Evolutionary conservation across 2,329 filamentous ascomycete species (phyloP), one percentile per base, ranked within the genome.

Genomic region (Fusarium transvaalense): DNA sequence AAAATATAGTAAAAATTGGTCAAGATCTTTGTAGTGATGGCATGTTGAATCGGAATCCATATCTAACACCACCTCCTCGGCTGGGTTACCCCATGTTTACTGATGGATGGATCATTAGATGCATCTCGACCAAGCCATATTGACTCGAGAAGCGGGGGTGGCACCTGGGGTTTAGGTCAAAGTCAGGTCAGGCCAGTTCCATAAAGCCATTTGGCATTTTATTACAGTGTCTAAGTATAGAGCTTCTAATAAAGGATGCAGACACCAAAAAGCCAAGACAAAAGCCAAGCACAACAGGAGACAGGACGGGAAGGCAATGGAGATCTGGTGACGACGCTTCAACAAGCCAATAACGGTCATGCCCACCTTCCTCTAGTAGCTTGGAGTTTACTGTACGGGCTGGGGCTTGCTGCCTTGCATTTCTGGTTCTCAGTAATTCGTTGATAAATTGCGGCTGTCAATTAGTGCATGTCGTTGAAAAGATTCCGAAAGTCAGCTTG

Each of bases 61-160:
- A 54, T 51, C 46, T 65, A 41, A 54, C 32, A 38, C 61, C 47
- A 64, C 34, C 53, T 46, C 39, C 43, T 64, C 64, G 50, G 34
- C 64, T 59, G 32, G 10, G 29, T 41, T 56, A 61, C 65, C 65
- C 65, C 64, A 68, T 64, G 31, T 23, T 23, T 17, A 31, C 31
- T n/a, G 34, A 50, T 38, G 47, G 47, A 50, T 25, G 23, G 32
- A 50, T 19, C 23, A 50, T n/a, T 50, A 27, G 32, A 61, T 65
- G 48, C 50, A 60, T 48, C 43, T 58, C 42, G 42, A 50, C 59
- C 61, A 64, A 42, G 27, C 51, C 35, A 62, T 53, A 25, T 48
- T 27, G 31, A 35, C 56, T 57, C 21, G 37, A 23, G 46, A 69
- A 68, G 65, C 65, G 65, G 65, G 65, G 65, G 55, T 69, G 55